Percentiles rank a stretch among this genome's conserved stretches.
Conservation (phyloP, 208 protist species). For the Trypanosoma lewisi region DNA sequence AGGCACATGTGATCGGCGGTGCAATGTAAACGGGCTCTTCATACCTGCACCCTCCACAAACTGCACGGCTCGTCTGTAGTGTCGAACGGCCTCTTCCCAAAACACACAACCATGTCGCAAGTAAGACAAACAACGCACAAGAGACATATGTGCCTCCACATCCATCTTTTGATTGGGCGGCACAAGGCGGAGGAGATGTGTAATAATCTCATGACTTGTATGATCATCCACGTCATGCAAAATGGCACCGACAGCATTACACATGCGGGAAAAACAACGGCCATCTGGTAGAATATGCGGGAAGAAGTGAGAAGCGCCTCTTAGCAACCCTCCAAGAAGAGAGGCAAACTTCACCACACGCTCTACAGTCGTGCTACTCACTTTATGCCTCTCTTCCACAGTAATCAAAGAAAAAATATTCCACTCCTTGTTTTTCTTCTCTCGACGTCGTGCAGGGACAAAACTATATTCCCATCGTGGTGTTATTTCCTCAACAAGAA, state of each 20-base stretch:
- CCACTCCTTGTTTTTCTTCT: not conserved
- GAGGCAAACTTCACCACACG: conserved; percentile 23
- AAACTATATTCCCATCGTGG: conserved; percentile 22
- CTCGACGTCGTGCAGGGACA: conserved; percentile 15
- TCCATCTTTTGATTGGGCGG: conserved; percentile 15
- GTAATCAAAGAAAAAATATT: not conserved
- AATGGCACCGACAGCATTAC: conserved; percentile 20
- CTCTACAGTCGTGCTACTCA: not conserved
- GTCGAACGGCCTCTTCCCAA: conserved; percentile 15
- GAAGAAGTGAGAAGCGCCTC: not conserved
- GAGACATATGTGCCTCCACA: conserved; percentile 4
- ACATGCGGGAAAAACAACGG: conserved; percentile 20
- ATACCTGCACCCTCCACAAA: not conserved
- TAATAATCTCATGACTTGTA: conserved; percentile 17
- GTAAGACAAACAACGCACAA: conserved; percentile 20
- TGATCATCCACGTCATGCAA: conserved; percentile 20
- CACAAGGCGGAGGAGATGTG: conserved; percentile 11
- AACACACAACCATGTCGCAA: conserved; percentile 28
- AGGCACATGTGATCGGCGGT: conserved; percentile 1
- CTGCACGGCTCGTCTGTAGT: conserved; percentile 7
- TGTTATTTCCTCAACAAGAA: conserved; percentile 8
- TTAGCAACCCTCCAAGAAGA: conserved; percentile 15
- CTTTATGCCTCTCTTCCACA: conserved; percentile 16
- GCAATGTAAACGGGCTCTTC: not conserved
- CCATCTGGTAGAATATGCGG: conserved; percentile 3